Evolutionary conservation across 805 yeast genomes (phyloP), one percentile per base, ranked within the genome.

Genomic region (Myxozyma melibiosi): DNA sequence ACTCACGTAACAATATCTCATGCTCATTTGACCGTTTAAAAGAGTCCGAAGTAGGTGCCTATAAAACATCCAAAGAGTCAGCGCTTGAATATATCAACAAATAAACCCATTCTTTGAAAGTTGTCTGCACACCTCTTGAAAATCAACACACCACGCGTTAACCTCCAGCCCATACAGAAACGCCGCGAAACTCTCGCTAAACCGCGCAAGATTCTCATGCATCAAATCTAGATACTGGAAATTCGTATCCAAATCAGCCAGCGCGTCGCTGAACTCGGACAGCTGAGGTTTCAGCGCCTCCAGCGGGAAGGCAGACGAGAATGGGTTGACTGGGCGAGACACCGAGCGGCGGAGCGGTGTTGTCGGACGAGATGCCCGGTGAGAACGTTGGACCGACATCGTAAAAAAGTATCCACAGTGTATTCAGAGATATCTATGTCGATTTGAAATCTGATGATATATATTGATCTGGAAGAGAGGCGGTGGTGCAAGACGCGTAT

Each of bases 111-210:
- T n/a, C n/a, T n/a, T n/a, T n/a, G n/a, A n/a, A n/a, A n/a, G n/a
- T n/a, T n/a, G 13, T 3, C 22, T 14, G 9, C 58, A 3, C 37
- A 60, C 65, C 57, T 71, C 73, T 8, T 63, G 63, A 65, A 88
- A 88, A 66, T 87, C 90, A 27, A 86, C 86, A 71, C 96, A 88
- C 85, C 94, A 90, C 60, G 95, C 91, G 66, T 90, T 89, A 71
- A 89, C 83, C 68, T 86, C 82, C 48, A 90, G 72, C 1, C 96
- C 96, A 66, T 87, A 88, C 51, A 90, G 68, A 53, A 90, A 84
- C 38, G 91, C 76, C 1, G 88, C 84, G 65, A 90, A 82, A 1
- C 89, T 81, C 70, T 90, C 97, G 68, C 89, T 89, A 70, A 90
- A 85, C 28, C 77, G 74, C 2, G 78, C 77, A 20, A 90, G 71